Evolutionary conservation across 495 filamentous ascomycete species (phyloP), one percentile per base, ranked within the genome.

Genomic region (Neurospora sp.): DNA sequence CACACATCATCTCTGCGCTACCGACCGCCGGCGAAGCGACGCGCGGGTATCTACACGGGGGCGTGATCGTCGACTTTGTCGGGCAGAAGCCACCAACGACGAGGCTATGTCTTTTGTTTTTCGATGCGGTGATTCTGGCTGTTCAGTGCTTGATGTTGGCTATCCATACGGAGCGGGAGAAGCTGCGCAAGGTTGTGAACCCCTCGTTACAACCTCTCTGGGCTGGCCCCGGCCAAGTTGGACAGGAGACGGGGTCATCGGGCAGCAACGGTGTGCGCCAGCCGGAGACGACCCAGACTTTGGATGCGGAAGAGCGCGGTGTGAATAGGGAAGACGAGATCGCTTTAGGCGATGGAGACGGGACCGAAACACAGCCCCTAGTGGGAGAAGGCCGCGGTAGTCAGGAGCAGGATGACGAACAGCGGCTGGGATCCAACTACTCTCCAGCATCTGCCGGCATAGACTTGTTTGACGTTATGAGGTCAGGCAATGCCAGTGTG

Each of bases 261-360:
- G 27, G 72, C 71, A 16, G 73, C 80, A 11, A 73, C 75, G 20
- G 72, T 71, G 46, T 23, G 46, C n/a, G 46, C 23, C 54, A 62
- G 5, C 77, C 78, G 10, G 69, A 78, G 31, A 79, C 78, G 35
- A 74, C 70, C 4, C 92, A 95, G 78, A 92, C 94, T 76, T 86
- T 90, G 77, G 93, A 96, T 81, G 86, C 91, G 1, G 94, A 97
- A 80, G 93, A 96, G 80, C 88, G 91, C n/a, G 93, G 93, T 4
- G 81, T 94, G 31, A 79, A 89, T 35, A 85, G 90, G 74, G 82
- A 84, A 74, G 82, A 78, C 38, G 77, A 80, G 31, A 48, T 38
- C 18, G 77, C 79, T 10, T 77, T 79, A 27, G 84, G 83, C 41
- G 83, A 81, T 23, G 77, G 77, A 10, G 78, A 81, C 1, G 86